Percentiles rank a stretch among this genome's conserved stretches.
Conservation (phyloP, 805 yeast species). For the Lipomyces chichibuensis region DNA sequence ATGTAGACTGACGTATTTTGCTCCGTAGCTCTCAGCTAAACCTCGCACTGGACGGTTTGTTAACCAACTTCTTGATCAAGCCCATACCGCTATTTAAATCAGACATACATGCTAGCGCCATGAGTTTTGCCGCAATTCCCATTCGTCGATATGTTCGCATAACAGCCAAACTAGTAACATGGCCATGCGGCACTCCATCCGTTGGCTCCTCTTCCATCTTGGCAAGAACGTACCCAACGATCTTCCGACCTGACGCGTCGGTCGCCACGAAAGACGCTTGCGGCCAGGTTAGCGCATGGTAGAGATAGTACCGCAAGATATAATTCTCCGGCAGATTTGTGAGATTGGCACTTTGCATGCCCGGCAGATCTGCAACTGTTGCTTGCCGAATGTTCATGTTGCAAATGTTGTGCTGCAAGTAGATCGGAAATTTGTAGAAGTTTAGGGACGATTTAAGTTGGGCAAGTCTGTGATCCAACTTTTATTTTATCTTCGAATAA, state of each 20-base stretch:
- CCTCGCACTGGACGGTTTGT: slow-evolving; percentile 55
- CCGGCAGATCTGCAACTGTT: slow-evolving; percentile 74
- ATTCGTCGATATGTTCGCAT: slow-evolving; percentile 93
- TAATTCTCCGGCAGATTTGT: slow-evolving; percentile 86
- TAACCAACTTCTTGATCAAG: slow-evolving; percentile 59
- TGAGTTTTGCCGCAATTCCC: slow-evolving; percentile 90
- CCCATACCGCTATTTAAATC: slow-evolving; percentile 43
- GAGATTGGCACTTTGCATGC: slow-evolving; percentile 67
- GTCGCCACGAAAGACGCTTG: slow-evolving; percentile 94
- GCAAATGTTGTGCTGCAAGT: background rate
- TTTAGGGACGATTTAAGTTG: background rate
- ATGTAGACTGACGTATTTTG: slow-evolving; percentile 84
- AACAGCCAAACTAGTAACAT: slow-evolving; percentile 89
- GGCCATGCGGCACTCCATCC: slow-evolving; percentile 67
- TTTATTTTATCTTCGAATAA: background rate
- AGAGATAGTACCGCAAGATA: slow-evolving; percentile 86
- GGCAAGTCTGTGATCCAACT: background rate
- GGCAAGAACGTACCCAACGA: slow-evolving; percentile 95
- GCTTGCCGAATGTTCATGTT: slow-evolving; percentile 82
- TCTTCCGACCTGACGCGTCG: slow-evolving; percentile 64
- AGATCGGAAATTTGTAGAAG: background rate
- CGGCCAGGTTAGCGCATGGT: slow-evolving; percentile 69
- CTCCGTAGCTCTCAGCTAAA: slow-evolving; percentile 76
- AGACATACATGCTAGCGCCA: slow-evolving; percentile 67
- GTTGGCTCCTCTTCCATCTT: slow-evolving; percentile 81